These are phyloP conservation scores for Calendula officinalis DNA, from an alignment of 129 eudicot genomes.

Conservation along the genomic window DNA sequence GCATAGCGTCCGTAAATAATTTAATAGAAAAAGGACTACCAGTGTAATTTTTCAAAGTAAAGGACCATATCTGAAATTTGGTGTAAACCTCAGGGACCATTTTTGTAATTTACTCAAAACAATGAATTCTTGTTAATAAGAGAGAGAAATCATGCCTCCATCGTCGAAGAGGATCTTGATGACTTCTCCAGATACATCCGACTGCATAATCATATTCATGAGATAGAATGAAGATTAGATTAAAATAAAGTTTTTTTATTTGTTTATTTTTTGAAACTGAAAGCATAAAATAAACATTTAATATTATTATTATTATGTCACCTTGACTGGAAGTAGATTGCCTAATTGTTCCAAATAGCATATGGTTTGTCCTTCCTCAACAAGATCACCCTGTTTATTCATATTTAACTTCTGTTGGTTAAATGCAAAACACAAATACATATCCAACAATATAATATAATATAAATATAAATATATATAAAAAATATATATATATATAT, in stretches of 20 bases:
- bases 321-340: slow-evolving; percentile 73
- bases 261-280: too few species aligned
- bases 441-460: background rate
- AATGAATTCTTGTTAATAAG: background rate
- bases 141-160: slow-evolving; percentile 54
- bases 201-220: slow-evolving; percentile 42
- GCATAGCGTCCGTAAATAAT: too few species aligned
- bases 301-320: slow-evolving; percentile 4
- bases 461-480: background rate
- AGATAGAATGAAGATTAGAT: slow-evolving; percentile 1
- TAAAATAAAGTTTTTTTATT: slow-evolving; percentile 4
- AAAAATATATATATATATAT: background rate
- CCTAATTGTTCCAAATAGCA: slow-evolving; percentile 87
- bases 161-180: slow-evolving; percentile 69
- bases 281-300: too few species aligned
- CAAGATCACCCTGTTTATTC: slow-evolving; percentile 61
- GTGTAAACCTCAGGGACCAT: too few species aligned
- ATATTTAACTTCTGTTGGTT: background rate
- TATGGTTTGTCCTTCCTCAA: slow-evolving; percentile 75
- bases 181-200: slow-evolving; percentile 85
- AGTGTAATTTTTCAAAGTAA: too few species aligned
- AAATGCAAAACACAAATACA: slow-evolving; percentile 5
- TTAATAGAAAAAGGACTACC: too few species aligned
- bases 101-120: too few species aligned
- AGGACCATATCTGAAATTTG: too few species aligned